Percentiles rank a stretch among this genome's conserved stretches.
Conservation (phyloP, 805 yeast genomes). For the Blastobotrys attinorum region DNA sequence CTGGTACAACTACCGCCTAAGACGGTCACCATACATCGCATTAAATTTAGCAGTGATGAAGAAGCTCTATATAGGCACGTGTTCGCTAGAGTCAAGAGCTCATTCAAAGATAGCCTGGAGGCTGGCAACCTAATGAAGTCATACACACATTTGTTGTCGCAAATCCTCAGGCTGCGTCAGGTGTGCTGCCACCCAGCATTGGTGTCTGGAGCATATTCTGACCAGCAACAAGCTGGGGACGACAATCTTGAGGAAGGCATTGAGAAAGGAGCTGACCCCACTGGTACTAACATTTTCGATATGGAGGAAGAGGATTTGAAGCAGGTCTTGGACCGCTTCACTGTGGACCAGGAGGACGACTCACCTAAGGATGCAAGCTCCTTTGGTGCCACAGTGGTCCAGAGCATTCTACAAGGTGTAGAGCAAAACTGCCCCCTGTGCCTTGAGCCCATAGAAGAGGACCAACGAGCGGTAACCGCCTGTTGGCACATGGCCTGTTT, state of each 20-base stretch:
- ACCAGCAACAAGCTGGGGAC: slow-evolving; percentile 9
- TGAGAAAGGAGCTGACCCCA: slow-evolving; percentile 11
- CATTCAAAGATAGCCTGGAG: slow-evolving; percentile 24
- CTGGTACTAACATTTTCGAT: slow-evolving; percentile 9
- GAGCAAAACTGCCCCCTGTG: slow-evolving; percentile 80
- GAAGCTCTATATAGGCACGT: slow-evolving; percentile 58
- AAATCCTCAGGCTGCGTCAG: slow-evolving; percentile 76
- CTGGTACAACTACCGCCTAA: slow-evolving; percentile 73
- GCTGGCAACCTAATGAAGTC: slow-evolving; percentile 62
- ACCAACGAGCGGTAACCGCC: slow-evolving; percentile 53
- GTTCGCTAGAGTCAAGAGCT: slow-evolving; percentile 52
- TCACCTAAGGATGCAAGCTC: slow-evolving; percentile 11
- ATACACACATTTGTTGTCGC: slow-evolving; percentile 74
- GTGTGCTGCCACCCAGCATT: slow-evolving; percentile 78
- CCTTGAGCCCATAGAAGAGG: slow-evolving; percentile 49
- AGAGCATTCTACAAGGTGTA: slow-evolving; percentile 24
- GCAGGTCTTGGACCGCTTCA: slow-evolving; percentile 14
- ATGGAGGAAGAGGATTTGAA: slow-evolving; percentile 22
- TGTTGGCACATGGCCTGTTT: slow-evolving; percentile 81
- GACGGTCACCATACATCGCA: slow-evolving; percentile 58
- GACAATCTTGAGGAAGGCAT: slow-evolving; percentile 11
- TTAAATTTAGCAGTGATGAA: slow-evolving; percentile 62
- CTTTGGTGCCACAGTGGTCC: slow-evolving; percentile 19
- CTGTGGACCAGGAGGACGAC: slow-evolving; percentile 11
- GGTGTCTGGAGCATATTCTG: slow-evolving; percentile 35